Conservation (phyloP, 495 filamentous ascomycete genomes). For the Wilcoxina mikolae region DNA sequence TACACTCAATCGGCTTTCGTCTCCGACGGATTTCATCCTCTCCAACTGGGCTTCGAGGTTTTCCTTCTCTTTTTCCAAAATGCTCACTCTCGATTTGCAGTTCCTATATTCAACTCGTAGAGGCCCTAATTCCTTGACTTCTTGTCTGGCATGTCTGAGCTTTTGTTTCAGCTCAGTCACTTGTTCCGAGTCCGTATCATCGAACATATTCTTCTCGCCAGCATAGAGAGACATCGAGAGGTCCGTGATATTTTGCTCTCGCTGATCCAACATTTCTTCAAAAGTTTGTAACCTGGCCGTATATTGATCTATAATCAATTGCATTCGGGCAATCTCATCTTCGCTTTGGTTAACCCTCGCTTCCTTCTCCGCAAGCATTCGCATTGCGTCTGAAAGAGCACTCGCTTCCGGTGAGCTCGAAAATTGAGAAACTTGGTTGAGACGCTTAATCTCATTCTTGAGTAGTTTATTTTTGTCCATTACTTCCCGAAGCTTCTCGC, state of each 20-base stretch:
- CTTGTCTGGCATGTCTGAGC: slow-evolving; percentile 35
- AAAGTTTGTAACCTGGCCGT: slow-evolving; percentile 30
- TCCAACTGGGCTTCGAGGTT: slow-evolving; percentile 33
- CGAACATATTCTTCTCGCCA: slow-evolving; percentile 15
- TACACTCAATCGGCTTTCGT: slow-evolving; percentile 10
- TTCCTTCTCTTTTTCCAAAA: slow-evolving; percentile 37
- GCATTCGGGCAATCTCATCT: slow-evolving; percentile 48
- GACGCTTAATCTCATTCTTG: slow-evolving; percentile 34
- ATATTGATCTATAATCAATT: slow-evolving; percentile 38
- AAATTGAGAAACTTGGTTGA: slow-evolving; percentile 12
- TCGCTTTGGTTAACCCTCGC: slow-evolving; percentile 36
- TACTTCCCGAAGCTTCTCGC: slow-evolving; percentile 54
- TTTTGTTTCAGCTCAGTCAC: slow-evolving; percentile 35
- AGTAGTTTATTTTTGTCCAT: slow-evolving; percentile 41
- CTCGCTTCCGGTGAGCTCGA: slow-evolving; percentile 10
- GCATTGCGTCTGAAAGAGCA: slow-evolving; percentile 31
- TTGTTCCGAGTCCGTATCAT: slow-evolving; percentile 30
- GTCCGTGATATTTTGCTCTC: slow-evolving; percentile 26
- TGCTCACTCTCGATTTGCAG: slow-evolving; percentile 35
- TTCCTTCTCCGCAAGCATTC: slow-evolving; percentile 47
- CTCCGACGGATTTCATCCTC: slow-evolving; percentile 23
- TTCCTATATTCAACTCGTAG: slow-evolving; percentile 35
- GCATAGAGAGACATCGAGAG: slow-evolving; percentile 26
- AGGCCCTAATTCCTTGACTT: slow-evolving; percentile 38
- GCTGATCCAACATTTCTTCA: slow-evolving; percentile 21